Conservation (phyloP, 176 grass and related monocot genomes). For the Oryza australiensis region DNA sequence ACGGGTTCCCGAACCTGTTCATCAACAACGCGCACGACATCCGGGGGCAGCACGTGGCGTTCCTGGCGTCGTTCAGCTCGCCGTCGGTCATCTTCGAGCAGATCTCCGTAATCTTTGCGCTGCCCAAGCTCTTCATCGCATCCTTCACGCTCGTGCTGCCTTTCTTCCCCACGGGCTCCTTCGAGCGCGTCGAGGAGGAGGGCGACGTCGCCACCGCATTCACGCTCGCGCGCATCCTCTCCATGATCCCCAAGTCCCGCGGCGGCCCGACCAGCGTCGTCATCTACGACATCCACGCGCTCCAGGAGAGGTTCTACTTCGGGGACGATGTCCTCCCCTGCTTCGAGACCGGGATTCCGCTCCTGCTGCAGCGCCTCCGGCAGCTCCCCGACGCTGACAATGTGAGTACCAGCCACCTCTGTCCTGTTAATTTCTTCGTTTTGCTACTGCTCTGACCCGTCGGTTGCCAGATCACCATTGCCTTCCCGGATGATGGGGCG, state of each 20-base stretch:
- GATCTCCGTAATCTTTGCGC: slow-evolving; percentile 82
- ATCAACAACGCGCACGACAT: slow-evolving; percentile 91
- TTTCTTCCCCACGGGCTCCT: slow-evolving; percentile 94
- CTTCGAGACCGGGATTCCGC: slow-evolving; percentile 84
- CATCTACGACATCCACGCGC: slow-evolving; percentile 95
- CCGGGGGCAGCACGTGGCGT: slow-evolving; percentile 90
- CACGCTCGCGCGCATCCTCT: slow-evolving; percentile 85
- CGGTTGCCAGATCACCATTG: slow-evolving; percentile 72
- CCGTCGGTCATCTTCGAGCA: slow-evolving; percentile 88
- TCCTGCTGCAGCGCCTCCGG: slow-evolving; percentile 67
- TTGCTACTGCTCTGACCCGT: slow-evolving; percentile 1
- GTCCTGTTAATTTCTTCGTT: neutral
- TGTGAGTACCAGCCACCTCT: slow-evolving; percentile 31
- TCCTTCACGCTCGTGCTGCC: slow-evolving; percentile 94
- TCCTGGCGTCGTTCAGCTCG: slow-evolving; percentile 95
- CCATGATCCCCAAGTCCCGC: slow-evolving; percentile 85
- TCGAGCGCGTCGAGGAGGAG: slow-evolving; percentile 95
- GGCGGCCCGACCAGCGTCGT: slow-evolving; percentile 90
- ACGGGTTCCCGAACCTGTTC: slow-evolving; percentile 98
- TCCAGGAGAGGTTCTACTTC: slow-evolving; percentile 86
- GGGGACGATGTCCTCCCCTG: slow-evolving; percentile 75
- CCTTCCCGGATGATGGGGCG: slow-evolving; percentile 95
- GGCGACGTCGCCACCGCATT: slow-evolving; percentile 95
- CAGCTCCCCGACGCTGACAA: slow-evolving; percentile 72
- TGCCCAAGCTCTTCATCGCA: slow-evolving; percentile 91